Base-by-base conservation (phyloP, 768 basidiomycete species). In the Termitomyces sp. region DNA sequence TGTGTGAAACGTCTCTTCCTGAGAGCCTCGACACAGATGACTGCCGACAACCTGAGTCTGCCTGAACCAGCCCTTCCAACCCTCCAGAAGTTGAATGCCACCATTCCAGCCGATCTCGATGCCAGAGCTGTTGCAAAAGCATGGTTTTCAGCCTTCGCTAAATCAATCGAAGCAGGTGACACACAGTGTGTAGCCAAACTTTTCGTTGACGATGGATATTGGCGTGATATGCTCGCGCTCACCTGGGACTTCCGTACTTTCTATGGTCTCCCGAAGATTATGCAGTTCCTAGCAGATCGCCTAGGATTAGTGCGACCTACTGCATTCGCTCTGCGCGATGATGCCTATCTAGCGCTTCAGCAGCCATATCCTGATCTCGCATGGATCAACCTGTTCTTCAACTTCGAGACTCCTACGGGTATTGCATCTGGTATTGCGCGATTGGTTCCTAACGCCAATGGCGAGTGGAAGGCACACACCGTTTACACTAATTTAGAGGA, bases 401-500 rank as follows among this genome's bases (percentile, higher is more conserved):
- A 70, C 5, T 89, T 88, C 61, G 77, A 79, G 49, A 81, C 79
- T 6, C 73, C 67, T 2, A 67, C 77, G 1, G 86, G 83, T 0
- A 63, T 73, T 6, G 81, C 77, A 2, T 77, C 76, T 1, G 85
- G 84, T 5, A 68, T 88, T 34, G 74, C 74, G 12, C 76, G 83
- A 34, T 74, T 89, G 24, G 73, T 88, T 0, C 85, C 82, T 0
- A 66, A 68, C 51, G 49, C 64, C 27, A 68, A 63, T 6, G 65
- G 74, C 4, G 70, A 72, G 18, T 89, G 87, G 88, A 83, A 78
- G 64, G 84, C 84, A 0, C 79, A 83, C 66, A 75, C 76, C 14
- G 59, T 87, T 12, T 81, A 82, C 62, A 88, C 87, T 1, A 76
- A 79, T 43, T 74, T 90, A 7, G 79, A 82, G 37, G 76, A 75